Evolutionary conservation across 148 eudicot genomes (phyloP).

Genomic region (Silene conica): DNA sequence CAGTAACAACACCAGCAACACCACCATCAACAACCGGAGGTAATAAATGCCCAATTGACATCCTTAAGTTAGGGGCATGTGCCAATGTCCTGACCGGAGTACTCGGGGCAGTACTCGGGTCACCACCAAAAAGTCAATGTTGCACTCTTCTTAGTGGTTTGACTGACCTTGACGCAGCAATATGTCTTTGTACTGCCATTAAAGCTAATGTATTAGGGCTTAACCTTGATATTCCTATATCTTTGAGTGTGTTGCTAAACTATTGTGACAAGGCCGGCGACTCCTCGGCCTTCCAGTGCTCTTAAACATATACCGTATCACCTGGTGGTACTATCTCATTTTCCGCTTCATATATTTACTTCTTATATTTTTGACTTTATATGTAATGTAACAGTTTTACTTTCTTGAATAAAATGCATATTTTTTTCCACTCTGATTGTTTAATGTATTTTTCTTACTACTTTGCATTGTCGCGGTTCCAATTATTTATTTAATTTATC

Average conservation of each 20-base stretch:
- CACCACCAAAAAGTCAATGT: conserved; percentile 51
- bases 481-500: no score
- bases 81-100: conserved; percentile 41
- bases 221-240: conserved; percentile 52
- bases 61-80: conserved; percentile 58
- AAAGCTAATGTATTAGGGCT: conserved; percentile 63
- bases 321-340: no score
- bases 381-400: no score
- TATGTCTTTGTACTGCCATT: conserved; percentile 70
- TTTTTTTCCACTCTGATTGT: no score
- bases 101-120: conserved; percentile 38
- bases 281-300: no score
- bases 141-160: conserved; percentile 51
- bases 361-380: no score
- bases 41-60: conserved; percentile 52
- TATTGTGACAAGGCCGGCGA: conserved; percentile 41
- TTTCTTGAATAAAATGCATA: no score
- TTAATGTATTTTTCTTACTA: no score
- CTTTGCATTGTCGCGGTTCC: no score
- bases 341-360: no score
- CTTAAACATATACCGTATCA: no score
- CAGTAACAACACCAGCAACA: conserved; percentile 2
- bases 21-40: not conserved
- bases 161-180: conserved; percentile 58
- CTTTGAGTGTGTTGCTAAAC: conserved; percentile 53